Evolutionary conservation across 805 yeast genomes (phyloP), one percentile per base, ranked within the genome.

Genomic region (Lipomyces yamanashiensis): DNA sequence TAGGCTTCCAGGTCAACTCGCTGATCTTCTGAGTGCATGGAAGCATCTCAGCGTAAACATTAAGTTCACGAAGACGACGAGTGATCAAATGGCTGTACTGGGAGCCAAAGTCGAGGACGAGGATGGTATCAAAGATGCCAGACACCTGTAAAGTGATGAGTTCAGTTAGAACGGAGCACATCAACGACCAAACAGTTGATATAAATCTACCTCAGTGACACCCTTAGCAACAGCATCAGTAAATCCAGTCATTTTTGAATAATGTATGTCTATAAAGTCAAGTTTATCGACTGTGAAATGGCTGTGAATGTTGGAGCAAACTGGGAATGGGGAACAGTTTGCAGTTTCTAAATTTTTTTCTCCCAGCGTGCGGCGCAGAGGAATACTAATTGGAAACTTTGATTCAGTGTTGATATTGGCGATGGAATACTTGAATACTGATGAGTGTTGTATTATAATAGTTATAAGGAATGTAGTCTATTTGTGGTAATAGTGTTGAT

Each of bases 1-100:
- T 90, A 71, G 99, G 99, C 76, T 86, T 92, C 96, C 97, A 95
- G 64, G 87, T 79, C 72, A 95, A 84, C 71, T 93, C 98, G 60
- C 88, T 76, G 75, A 95, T 93, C 82, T 95, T 95, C 80, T 96
- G 99, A 59, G 99, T 95, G 81, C 99, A 95, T 71, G 99, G 99
- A 69, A 95, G 85, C 99, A 95, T 95, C 81, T 95, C 99, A 71
- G 99, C 98, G 78, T 95, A 95, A 71, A 95, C 93, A 78, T 95
- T 92, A 83, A 92, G 90, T 79, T 95, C 99, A 84, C 99, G 90
- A 72, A 95, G 84, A 80, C 99, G 90, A 80, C 99, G 89, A 66
- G 98, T 92, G 77, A 95, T 92, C 76, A 95, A 81, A 75, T 95
- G 99, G 63, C 97, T 90, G 81, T 95, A 95, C 81, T 95, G 99